Evolutionary conservation across 176 grass and related monocot genomes (phyloP).

Genomic region (Alopecurus myosuroides): DNA sequence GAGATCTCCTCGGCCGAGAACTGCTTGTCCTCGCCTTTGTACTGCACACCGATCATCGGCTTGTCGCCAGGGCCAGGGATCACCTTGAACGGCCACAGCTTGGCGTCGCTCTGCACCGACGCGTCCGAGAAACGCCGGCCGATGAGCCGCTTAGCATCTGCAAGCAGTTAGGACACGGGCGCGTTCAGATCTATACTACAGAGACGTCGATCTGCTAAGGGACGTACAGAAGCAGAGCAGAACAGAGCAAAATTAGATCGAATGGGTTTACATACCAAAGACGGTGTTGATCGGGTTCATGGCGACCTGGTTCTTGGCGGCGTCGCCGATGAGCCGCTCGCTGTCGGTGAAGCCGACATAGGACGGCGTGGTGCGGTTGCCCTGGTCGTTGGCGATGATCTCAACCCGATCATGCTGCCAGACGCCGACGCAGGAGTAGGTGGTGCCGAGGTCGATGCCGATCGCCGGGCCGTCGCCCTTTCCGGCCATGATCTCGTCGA

Average conservation of each 20-base stretch:
- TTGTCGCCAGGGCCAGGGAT: conserved; percentile 59
- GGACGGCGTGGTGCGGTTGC: conserved; percentile 78
- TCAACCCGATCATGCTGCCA: conserved; percentile 89
- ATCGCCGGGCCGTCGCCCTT: conserved; percentile 88
- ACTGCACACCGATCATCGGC: conserved; percentile 66
- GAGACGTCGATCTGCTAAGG: not conserved
- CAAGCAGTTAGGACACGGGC: not conserved
- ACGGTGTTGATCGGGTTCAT: conserved; percentile 94
- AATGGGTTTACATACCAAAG: conserved; percentile 47
- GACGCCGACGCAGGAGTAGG: conserved; percentile 88
- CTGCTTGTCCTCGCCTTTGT: conserved; percentile 66
- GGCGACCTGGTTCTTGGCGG: conserved; percentile 93
- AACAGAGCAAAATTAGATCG: not conserved
- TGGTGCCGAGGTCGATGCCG: conserved; percentile 88
- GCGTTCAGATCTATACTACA: not conserved
- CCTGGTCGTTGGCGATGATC: conserved; percentile 93
- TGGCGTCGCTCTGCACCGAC: conserved; percentile 76
- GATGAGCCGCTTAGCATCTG: conserved; percentile 87
- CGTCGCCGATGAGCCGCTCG: conserved; percentile 79
- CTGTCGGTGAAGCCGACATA: conserved; percentile 77
- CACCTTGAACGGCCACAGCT: conserved; percentile 78
- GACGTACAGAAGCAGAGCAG: not conserved
- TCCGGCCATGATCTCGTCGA: conserved; percentile 46
- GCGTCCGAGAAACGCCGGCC: conserved; percentile 69
- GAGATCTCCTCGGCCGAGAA: conserved; percentile 82